Evolutionary conservation across 2,329 filamentous ascomycete species (phyloP).

Genomic region (Hypoxylon sp.): DNA sequence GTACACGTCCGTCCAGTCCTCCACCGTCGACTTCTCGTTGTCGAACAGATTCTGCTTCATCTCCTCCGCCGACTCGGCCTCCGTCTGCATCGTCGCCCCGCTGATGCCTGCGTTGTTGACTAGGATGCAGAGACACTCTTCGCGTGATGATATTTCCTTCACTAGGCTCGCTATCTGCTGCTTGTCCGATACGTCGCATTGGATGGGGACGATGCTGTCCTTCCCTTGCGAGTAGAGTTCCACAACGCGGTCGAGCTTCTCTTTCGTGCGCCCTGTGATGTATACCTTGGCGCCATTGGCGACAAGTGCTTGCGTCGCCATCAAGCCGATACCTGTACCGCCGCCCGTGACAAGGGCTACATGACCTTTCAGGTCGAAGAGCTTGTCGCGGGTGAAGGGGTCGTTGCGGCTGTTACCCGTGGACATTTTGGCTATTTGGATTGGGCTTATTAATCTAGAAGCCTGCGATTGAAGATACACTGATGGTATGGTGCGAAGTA

Average conservation of each 20-base stretch:
- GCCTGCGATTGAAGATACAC: conserved; percentile 13
- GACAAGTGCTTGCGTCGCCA: conserved; percentile 77
- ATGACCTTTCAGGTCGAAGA: conserved; percentile 61
- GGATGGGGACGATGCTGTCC: conserved; percentile 71
- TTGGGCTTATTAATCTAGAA: conserved; percentile 5
- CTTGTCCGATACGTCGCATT: conserved; percentile 75
- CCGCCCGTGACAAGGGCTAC: conserved; percentile 66
- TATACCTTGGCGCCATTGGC: conserved; percentile 79
- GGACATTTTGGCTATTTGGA: conserved; percentile 48
- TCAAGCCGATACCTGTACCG: conserved; percentile 76
- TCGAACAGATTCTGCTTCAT: conserved; percentile 78
- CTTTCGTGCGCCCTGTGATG: conserved; percentile 75
- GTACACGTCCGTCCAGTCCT: conserved; percentile 81
- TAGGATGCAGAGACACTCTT: conserved; percentile 73
- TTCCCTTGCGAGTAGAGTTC: conserved; percentile 69
- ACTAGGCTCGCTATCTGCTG: conserved; percentile 71
- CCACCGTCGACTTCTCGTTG: conserved; percentile 68
- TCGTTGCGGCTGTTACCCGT: conserved; percentile 50
- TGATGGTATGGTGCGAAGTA: conserved; percentile 10
- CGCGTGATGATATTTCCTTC: conserved; percentile 68
- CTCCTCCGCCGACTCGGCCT: conserved; percentile 65
- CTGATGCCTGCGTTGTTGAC: conserved; percentile 79
- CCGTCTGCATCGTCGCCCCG: conserved; percentile 68
- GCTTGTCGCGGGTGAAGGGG: conserved; percentile 55
- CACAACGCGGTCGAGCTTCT: conserved; percentile 73